Evolutionary conservation across 1,284 basidiomycete genomes (phyloP).

Genomic region (Marasmius oreades): DNA sequence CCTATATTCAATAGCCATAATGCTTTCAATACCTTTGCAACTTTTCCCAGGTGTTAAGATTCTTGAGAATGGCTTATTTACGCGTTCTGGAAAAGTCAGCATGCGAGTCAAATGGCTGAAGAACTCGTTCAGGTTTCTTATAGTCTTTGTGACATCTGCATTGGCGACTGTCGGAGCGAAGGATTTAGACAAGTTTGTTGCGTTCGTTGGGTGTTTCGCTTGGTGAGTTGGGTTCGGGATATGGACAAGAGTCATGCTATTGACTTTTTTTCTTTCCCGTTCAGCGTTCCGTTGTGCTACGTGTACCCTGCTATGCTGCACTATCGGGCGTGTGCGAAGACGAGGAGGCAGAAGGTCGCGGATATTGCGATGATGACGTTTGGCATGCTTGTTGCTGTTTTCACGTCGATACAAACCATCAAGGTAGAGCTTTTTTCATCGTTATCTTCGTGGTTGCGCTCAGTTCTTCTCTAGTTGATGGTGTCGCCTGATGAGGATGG

Average conservation of each 20-base stretch:
- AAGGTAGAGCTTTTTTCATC: conserved; percentile 39
- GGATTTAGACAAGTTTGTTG: conserved; percentile 97
- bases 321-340: conserved; percentile 83
- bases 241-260: background rate
- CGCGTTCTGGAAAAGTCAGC: conserved; percentile 79
- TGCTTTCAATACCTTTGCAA: conserved; percentile 92
- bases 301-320: conserved; percentile 95
- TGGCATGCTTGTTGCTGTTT: conserved; percentile 78
- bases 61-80: conserved; percentile 96
- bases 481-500: background rate
- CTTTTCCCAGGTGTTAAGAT: conserved; percentile 98
- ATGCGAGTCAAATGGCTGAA: conserved; percentile 83
- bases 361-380: conserved; percentile 84
- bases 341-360: conserved; percentile 61
- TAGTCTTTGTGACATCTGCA: conserved; percentile 74
- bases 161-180: conserved; percentile 84
- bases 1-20: conserved; percentile 89
- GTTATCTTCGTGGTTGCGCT: background rate
- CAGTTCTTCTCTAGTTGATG: background rate
- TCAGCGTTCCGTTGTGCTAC: conserved; percentile 89
- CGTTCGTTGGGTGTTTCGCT: conserved; percentile 90
- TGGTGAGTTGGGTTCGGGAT: conserved; percentile 59
- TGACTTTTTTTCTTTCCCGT: background rate
- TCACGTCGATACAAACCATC: conserved; percentile 83
- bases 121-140: conserved; percentile 82